Evolutionary conservation across 371 early-diverging fungal species (phyloP), one percentile per base, ranked within the genome.

Genomic region (Rhizopus arrhizus): DNA sequence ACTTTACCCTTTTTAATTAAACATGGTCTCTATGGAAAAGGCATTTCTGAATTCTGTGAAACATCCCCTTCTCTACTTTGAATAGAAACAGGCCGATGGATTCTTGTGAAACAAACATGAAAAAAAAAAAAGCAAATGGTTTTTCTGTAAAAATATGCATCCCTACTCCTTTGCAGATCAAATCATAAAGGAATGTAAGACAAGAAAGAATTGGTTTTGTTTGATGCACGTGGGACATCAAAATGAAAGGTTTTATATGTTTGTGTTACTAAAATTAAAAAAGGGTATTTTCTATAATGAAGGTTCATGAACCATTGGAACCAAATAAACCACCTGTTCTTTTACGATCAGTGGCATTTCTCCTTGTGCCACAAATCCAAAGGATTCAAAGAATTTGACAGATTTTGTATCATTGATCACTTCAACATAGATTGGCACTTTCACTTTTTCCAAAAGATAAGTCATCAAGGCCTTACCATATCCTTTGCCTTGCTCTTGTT

Each of bases 321-420:
- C 59, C 15, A 70, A 35, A 0, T 61, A 53, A 10, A 62, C 35
- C 22, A 64, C 61, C 11, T 50, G 40, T 32, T 59, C 51, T 55
- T 65, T 61, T 28, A 43, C 49, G 16, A 66, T 33, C 5, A 43
- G 8, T 7, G 58, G 32, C 22, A 64, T 50, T 8, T 61, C 56
- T 5, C 65, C 74, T n/a, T 68, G 61, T 16, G 64, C 43, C 2
- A 56, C 61, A 47, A 79, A 79, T 3, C 74, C 76, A 52, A 66
- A 64, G 10, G 59, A 53, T 49, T 80, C 73, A 66, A 87, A 85
- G 47, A 87, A 68, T 28, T 69, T 78, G 16, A 95, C 89, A 3
- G 93, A 90, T 58, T 93, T 92, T 85, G 91, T 86, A 65, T 95
- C 95, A 59, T 92, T 95, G 11, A 43, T n/a, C 61, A 96, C 76